Percentiles rank a stretch among this genome's conserved stretches.
These are phyloP conservation scores for Paspalum notatum DNA, from an alignment of 176 grass and related monocot genomes.

Conservation along the genomic window DNA sequence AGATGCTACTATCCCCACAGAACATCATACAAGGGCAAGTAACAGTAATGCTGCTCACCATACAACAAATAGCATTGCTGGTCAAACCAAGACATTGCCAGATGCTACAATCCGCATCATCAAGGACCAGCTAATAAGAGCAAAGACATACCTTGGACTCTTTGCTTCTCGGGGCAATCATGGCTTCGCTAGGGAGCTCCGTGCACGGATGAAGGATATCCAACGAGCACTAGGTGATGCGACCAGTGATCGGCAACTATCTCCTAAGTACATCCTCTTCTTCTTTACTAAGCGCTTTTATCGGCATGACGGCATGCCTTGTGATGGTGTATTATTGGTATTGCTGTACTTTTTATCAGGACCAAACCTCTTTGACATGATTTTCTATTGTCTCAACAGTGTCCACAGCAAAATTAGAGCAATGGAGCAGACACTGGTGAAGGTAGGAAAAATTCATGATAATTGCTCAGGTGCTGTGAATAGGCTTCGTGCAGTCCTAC, in stretches of 20 bases:
- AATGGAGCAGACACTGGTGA: conserved; percentile 76
- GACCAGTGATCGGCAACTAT: conserved; percentile 61
- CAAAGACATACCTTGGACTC: conserved; percentile 69
- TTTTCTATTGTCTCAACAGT: conserved; percentile 50
- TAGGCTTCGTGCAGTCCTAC: conserved; percentile 60
- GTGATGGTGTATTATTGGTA: conserved; percentile 4
- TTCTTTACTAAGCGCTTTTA: conserved; percentile 25
- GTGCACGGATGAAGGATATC: conserved; percentile 68
- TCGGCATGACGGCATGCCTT: conserved; percentile 4
- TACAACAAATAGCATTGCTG: conserved; percentile 22
- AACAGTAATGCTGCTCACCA: conserved; percentile 29
- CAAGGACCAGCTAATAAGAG: conserved; percentile 78
- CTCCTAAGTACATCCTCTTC: conserved; percentile 60
- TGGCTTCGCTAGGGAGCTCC: conserved; percentile 69
- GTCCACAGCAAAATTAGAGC: conserved; percentile 69
- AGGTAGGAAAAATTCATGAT: conserved; percentile 66
- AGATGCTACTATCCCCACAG: conserved; percentile 11
- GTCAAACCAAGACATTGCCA: conserved; percentile 29
- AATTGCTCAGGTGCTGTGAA: conserved; percentile 60
- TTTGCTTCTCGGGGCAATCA: conserved; percentile 71
- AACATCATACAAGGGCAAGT: conserved; percentile 15
- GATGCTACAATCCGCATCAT: conserved; percentile 63
- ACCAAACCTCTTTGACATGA: conserved; percentile 21
- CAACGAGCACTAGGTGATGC: conserved; percentile 65
- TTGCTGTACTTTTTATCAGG: conserved; percentile 3